A percentile compares a stretch with the other conserved stretches of the same genome.
Evolutionary conservation across 2,329 filamentous ascomycete species (phyloP).

Genomic region (Hymenoscyphus occultus): DNA sequence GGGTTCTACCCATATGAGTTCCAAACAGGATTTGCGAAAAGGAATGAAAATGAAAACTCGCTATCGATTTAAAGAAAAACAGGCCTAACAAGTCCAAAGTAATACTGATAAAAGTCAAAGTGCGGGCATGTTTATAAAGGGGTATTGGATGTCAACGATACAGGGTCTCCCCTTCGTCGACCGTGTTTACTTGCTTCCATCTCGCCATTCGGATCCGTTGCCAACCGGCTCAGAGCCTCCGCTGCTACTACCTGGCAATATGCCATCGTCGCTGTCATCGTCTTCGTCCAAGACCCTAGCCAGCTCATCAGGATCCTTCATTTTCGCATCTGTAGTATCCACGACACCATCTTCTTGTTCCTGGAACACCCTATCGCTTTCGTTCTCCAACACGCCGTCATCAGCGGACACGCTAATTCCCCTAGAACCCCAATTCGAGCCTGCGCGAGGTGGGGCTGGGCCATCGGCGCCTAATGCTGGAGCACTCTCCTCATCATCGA

Average conservation of each 20-base stretch:
- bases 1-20: background rate
- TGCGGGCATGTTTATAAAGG: background rate
- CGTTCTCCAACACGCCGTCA: constrained; percentile 53
- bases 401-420: constrained; percentile 67
- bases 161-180: background rate
- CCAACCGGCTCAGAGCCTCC: constrained; percentile 22
- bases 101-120: background rate
- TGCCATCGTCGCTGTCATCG: constrained; percentile 35
- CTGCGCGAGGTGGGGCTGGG: constrained; percentile 8
- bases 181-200: constrained; percentile 17
- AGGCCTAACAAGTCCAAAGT: background rate
- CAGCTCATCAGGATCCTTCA: constrained; percentile 65
- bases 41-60: background rate
- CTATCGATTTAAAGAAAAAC: background rate
- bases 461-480: constrained; percentile 31
- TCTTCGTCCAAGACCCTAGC: constrained; percentile 58
- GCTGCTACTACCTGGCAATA: constrained; percentile 14
- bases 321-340: constrained; percentile 57
- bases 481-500: constrained; percentile 28
- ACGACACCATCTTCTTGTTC: constrained; percentile 45
- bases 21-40: background rate
- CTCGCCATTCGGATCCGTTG: constrained; percentile 32
- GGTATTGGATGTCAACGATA: background rate
- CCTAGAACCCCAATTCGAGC: constrained; percentile 54
- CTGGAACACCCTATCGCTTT: constrained; percentile 44